Base-by-base conservation (phyloP, 257 asterid species). In the Verbascum thapsus region DNA sequence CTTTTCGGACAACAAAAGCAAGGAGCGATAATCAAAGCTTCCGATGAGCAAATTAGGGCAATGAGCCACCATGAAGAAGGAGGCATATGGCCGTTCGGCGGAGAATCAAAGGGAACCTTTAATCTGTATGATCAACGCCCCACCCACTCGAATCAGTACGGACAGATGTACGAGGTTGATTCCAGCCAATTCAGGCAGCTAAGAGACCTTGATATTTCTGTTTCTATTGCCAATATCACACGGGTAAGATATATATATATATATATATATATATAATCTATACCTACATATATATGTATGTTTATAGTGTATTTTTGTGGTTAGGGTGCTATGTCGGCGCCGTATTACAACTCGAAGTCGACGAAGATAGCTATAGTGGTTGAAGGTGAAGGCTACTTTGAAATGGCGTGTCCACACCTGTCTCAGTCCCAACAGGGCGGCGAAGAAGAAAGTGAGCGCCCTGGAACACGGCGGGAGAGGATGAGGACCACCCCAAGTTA, bases 381-480 rank as follows among this genome's bases (percentile, higher is more conserved):
- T 0, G 76, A 69, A 0, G 96, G 95, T 0, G 81, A 84, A 55
- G 98, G 98, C 10, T 77, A 72, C 76, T 68, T 78, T 8, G 90
- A 88, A 61, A 86, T 91, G 91, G 91, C 90, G 1, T 80, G 88
- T 42, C 96, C 98, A 0, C 94, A 85, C 63, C 35, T 82, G 38
- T 53, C 88, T 0, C 37, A 49, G 16, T 34, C 45, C 11, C 17
- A 39, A 2, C 53, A 13, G 16, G 63, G 11, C 32, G 59, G 53
- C 42, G 3, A 70, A 41, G 12, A 58, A 20, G 65, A 54, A 38
- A 38, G 44, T 35, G 44, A 41, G n/a, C 53, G 7, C 0, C 22
- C 32, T 1, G 39, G 22, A 30, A 37, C 55, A 0, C 58, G 34
- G 13, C 55, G 58, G 0, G 69, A 30, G 63, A 8, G 40, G 1